Conservation (phyloP, 1,139 yeast species). For the Saccharomyces hybrid region DNA sequence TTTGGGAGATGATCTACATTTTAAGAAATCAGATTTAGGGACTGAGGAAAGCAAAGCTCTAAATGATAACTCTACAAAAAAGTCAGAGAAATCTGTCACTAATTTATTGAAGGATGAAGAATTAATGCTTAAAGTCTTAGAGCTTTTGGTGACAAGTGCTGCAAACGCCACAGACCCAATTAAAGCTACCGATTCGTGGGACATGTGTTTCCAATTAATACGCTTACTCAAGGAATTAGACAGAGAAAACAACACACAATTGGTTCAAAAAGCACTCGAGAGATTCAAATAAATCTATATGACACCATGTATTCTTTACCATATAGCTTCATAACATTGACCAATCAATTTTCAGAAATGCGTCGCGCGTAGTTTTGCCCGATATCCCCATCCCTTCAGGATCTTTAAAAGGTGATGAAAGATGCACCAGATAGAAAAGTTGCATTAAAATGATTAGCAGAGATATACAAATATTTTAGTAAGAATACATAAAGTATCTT, state of each 20-base stretch:
- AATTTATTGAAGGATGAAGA: constrained; percentile 32
- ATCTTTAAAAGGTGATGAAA: constrained; percentile 1
- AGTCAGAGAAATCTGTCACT: constrained; percentile 9
- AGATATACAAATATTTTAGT: background rate
- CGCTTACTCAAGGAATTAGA: constrained; percentile 43
- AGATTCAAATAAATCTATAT: constrained; percentile 8
- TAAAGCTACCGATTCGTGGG: constrained; percentile 40
- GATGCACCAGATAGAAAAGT: background rate
- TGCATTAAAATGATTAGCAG: background rate
- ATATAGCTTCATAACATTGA: background rate
- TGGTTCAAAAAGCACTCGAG: constrained; percentile 24
- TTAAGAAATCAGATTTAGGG: constrained; percentile 7
- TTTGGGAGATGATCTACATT: constrained; percentile 14
- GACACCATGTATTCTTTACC: background rate
- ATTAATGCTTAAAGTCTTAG: constrained; percentile 36
- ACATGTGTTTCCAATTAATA: constrained; percentile 42
- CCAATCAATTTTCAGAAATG: constrained; percentile 2
- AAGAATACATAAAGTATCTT: background rate
- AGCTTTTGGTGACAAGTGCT: constrained; percentile 34
- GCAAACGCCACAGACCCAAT: constrained; percentile 27
- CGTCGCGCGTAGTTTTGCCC: background rate
- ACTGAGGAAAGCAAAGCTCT: constrained; percentile 13
- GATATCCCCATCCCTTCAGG: background rate
- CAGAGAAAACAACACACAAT: constrained; percentile 22
- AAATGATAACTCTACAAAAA: constrained; percentile 1